Evolutionary conservation across 2,329 filamentous ascomycete genomes (phyloP), one percentile per base, ranked within the genome.

Genomic region (Capronia coronata): DNA sequence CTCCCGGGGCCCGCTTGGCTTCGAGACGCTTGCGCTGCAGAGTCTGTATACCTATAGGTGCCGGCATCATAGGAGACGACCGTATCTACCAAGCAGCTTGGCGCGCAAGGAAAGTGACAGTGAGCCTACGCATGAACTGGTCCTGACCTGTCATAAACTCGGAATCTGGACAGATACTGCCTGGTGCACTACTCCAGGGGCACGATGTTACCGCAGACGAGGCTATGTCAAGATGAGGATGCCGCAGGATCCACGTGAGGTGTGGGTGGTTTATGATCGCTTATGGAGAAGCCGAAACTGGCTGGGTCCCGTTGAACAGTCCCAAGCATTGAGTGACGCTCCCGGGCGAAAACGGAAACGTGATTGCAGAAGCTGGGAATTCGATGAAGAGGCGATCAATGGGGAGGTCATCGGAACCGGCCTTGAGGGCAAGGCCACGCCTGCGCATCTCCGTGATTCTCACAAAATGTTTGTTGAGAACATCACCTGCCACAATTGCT

Each of bases 251-350:
- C 74, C 74, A 14, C 69, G 73, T 30, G 77, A 80, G 58, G 77
- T 80, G 4, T 80, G 77, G 77, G 77, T 80, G n/a, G 77, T 79
- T 3, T 80, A 79, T 58, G 77, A 80, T 62, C 68, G 77, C 44
- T 63, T 80, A 38, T 80, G 77, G 77, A 67, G 77, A 51, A 79
- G 75, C 34, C 74, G 75, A 53, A 80, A 80, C 55, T 76, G 77
- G 67, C 71, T 80, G 51, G 77, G 76, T 3, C 67, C 72, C 3
- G 59, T 69, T 6, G 60, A 61, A 18, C 43, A 40, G 4, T 19
- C 40, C 11, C 45, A 44, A 23, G 30, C 27, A 29, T 27, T 29
- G 34, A 53, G 37, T 58, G 61, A 55, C 43, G 50, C 69, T 23
- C 11, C 38, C 2, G 38, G 1, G n/a, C 51, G 42, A 25, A 59